phyloP scores from a whole-genome alignment of 768 basidiomycete genomes.

The Lyophyllum semitale region DNA sequence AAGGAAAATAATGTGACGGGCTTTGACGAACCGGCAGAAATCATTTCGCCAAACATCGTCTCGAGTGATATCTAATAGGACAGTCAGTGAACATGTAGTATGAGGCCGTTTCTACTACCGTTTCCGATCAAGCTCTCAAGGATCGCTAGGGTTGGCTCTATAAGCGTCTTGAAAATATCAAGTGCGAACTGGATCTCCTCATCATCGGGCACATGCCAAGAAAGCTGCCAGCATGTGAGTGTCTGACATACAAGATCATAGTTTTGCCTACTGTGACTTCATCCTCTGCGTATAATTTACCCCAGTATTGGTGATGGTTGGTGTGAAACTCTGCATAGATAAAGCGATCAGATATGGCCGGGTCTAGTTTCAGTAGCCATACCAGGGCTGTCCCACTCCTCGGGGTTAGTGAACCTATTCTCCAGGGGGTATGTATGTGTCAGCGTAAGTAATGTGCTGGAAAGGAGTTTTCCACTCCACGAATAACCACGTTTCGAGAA shows the following conservation, averaged over 20 bases:
- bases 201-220: constrained; percentile 75
- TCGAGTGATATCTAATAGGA: constrained; percentile 39
- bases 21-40: constrained; percentile 66
- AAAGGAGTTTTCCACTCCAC: constrained; percentile 77
- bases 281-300: constrained; percentile 68
- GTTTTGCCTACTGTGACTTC: constrained; percentile 61
- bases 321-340: constrained; percentile 57
- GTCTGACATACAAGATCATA: neutral
- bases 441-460: constrained; percentile 69
- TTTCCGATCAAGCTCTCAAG: constrained; percentile 60
- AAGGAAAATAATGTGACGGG: neutral
- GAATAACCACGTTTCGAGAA: constrained; percentile 82
- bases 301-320: constrained; percentile 79
- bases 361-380: constrained; percentile 1
- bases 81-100: neutral
- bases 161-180: constrained; percentile 63
- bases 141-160: constrained; percentile 59
- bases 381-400: constrained; percentile 78
- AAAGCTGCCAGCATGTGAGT: constrained; percentile 41
- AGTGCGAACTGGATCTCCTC: constrained; percentile 79
- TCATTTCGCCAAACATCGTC: constrained; percentile 80
- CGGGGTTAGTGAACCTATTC: constrained; percentile 77
- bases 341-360: neutral
- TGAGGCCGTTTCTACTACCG: constrained; percentile 33
- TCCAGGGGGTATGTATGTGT: constrained; percentile 83